phyloP scores from a whole-genome alignment of 2,329 filamentous ascomycete species.

The Beauveria pseudobassiana region DNA sequence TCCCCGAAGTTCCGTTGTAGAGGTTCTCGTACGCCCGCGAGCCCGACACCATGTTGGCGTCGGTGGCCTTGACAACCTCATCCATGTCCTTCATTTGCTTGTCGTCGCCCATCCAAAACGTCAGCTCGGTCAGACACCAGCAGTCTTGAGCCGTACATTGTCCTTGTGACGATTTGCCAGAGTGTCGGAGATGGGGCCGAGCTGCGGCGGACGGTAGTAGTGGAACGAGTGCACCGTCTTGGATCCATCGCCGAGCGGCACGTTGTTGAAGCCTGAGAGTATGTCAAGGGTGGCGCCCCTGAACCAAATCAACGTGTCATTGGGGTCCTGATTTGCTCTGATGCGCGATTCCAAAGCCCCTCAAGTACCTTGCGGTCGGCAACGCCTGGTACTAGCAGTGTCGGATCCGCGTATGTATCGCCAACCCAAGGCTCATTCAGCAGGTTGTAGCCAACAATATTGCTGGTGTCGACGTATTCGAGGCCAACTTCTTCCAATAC shows the following conservation, averaged over 20 bases:
- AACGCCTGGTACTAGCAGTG: slow-evolving; percentile 13
- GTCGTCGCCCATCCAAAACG: slow-evolving; percentile 16
- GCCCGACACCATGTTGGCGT: slow-evolving; percentile 16
- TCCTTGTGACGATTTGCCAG: slow-evolving; percentile 14
- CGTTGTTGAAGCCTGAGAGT: slow-evolving; percentile 15
- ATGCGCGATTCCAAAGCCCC: slow-evolving; percentile 15
- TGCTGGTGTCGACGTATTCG: slow-evolving; percentile 10
- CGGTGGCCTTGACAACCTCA: slow-evolving; percentile 14
- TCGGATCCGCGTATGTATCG: slow-evolving; percentile 14
- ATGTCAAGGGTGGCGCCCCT: slow-evolving; percentile 15
- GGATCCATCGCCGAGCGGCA: slow-evolving; percentile 15
- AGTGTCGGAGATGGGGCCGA: slow-evolving; percentile 13
- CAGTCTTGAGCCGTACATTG: slow-evolving; percentile 14
- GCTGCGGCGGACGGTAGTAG: slow-evolving; percentile 16
- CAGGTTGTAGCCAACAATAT: slow-evolving; percentile 16
- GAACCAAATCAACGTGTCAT: slow-evolving; percentile 17
- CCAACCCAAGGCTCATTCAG: slow-evolving; percentile 17
- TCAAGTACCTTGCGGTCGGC: slow-evolving; percentile 14
- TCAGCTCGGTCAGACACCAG: slow-evolving; percentile 16
- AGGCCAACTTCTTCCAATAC: slow-evolving; percentile 15
- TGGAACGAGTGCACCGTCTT: slow-evolving; percentile 16
- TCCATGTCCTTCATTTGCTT: slow-evolving; percentile 13
- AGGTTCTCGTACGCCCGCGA: slow-evolving; percentile 17
- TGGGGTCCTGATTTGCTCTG: slow-evolving; percentile 14
- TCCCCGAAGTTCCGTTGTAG: slow-evolving; percentile 13